Percentiles rank a stretch among this genome's conserved stretches.
phyloP scores from a whole-genome alignment of 2,329 filamentous ascomycete species.

The Colletotrichum sp. region DNA sequence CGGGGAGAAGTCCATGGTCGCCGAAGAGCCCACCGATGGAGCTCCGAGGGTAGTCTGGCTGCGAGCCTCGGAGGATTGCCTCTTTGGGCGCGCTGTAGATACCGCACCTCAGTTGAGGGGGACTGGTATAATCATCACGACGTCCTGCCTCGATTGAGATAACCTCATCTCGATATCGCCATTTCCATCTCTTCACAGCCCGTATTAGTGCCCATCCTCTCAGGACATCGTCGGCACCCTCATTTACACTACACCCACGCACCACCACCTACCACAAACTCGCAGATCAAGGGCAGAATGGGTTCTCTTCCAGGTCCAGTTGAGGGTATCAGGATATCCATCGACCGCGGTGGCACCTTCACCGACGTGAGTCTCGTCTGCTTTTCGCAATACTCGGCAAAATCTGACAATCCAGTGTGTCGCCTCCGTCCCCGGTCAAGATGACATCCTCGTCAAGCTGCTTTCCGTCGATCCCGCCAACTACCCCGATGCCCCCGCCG shows the following conservation, averaged over 20 bases:
- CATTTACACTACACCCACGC: neutral
- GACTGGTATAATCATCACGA: neutral
- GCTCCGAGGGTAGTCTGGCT: neutral
- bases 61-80: neutral
- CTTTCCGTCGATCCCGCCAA: constrained; percentile 75
- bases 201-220: neutral
- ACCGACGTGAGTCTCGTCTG: constrained; percentile 66
- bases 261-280: neutral
- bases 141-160: neutral
- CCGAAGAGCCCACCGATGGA: constrained; percentile 1
- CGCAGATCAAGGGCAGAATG: neutral
- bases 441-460: constrained; percentile 74
- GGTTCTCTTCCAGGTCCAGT: constrained; percentile 12
- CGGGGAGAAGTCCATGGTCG: neutral
- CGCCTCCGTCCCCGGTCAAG: constrained; percentile 29
- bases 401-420: neutral
- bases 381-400: neutral
- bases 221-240: neutral
- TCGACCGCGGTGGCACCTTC: constrained; percentile 58
- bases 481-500: constrained; percentile 75
- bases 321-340: constrained; percentile 18
- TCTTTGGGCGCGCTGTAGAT: neutral
- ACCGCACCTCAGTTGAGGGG: neutral
- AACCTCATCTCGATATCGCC: neutral
- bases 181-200: neutral